Base-by-base conservation (phyloP, 352 stramenopile species). In the Pythium dissotocum region DNA sequence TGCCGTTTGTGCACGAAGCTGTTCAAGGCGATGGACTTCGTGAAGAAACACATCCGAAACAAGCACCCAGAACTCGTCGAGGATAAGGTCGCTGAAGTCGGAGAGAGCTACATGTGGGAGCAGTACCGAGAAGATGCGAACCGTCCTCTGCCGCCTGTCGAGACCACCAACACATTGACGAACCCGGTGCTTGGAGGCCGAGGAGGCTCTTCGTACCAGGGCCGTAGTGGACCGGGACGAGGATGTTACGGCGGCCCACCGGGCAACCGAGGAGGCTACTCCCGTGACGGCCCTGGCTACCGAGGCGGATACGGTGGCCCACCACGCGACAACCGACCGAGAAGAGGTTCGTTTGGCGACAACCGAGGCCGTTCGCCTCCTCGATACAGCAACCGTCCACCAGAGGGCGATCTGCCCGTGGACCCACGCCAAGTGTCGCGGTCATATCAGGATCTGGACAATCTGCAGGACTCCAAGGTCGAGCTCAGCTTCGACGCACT, bases 1-100 rank as follows among this genome's bases (percentile, higher is more conserved):
- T 93, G 86, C 63, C 82, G 87, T 2, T 65, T 95, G n/a, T 96
- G 88, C 58, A 91, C 83, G 3, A 96, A 96, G 67, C 72, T 96
- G 8, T 96, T 96, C 70, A 96, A 96, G 70, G 86, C 85, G 4
- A 77, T 92, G 42, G 85, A 94, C 56, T 96, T 94, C 66, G 85
- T 96, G 14, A 93, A 94, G 69, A 96, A 96, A 65, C 88, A 96
- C 73, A 91, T 94, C 63, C 83, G 83, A 24, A 96, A 96, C 77
- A 93, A 94, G 63, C 88, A 96, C 67, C 82, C 82, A 5, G 88
- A 96, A 69, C 72, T 94, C 8, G 83, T 87, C 30, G 85, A 94
- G 21, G 85, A 93, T 62, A 94, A 93, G 68, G 80, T 94, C 58
- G 85, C 85, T 5, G 78, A 90, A 51, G 83, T 92, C 3, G 87